Conservation (phyloP, 2,329 filamentous ascomycete genomes). For the Xylariaceae sp. region DNA sequence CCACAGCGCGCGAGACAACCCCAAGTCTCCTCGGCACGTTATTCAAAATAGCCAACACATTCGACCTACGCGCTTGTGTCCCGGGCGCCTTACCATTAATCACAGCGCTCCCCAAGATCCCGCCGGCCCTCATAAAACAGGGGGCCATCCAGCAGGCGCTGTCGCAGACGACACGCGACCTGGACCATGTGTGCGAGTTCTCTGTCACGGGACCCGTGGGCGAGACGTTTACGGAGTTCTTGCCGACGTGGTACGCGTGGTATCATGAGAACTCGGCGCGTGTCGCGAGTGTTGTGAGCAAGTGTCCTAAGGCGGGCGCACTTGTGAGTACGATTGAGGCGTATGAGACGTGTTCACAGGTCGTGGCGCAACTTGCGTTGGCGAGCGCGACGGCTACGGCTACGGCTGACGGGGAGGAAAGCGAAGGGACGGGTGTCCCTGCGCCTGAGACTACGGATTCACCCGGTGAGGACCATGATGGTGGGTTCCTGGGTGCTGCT, state of each 20-base stretch:
- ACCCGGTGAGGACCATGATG: conserved; percentile 8
- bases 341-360: conserved; percentile 18
- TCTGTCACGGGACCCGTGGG: conserved; percentile 23
- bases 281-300: conserved; percentile 18
- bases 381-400: background rate
- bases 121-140: conserved; percentile 19
- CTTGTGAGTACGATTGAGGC: conserved; percentile 23
- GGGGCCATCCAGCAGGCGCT: conserved; percentile 24
- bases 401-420: background rate
- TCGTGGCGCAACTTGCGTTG: conserved; percentile 8
- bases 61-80: conserved; percentile 22
- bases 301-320: conserved; percentile 17
- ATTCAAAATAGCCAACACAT: conserved; percentile 17
- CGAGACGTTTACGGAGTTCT: conserved; percentile 20
- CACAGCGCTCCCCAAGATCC: conserved; percentile 23
- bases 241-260: conserved; percentile 27
- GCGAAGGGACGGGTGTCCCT: background rate
- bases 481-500: conserved; percentile 16
- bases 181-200: conserved; percentile 26
- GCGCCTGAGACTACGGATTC: conserved; percentile 5
- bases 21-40: conserved; percentile 16
- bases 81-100: conserved; percentile 23
- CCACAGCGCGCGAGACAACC: conserved; percentile 12
- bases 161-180: conserved; percentile 24
- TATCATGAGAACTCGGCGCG: conserved; percentile 19